Base-by-base conservation (phyloP, 495 filamentous ascomycete species). In the Schizothecium vesticola region DNA sequence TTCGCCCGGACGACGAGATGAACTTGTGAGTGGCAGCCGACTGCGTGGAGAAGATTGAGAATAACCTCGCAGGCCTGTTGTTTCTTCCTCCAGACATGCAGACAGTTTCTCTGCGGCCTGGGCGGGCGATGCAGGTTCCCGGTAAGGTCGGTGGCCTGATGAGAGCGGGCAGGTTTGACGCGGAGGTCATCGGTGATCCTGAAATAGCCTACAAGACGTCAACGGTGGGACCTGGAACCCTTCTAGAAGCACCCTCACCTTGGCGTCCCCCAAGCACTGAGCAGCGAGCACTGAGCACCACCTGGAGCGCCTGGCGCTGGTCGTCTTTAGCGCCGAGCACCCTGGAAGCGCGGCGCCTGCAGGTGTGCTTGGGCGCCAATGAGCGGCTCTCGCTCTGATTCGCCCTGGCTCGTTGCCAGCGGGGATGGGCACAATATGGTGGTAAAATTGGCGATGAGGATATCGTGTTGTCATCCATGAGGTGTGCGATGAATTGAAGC, bases 1-100 rank as follows among this genome's bases (percentile, higher is more conserved):
- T 59, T 69, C 67, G 67, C 67, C 61, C 22, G 25, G n/a, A 25
- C 59, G 28, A 36, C 25, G 21, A 21, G 58, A 26, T 59, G 58
- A 59, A 24, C 12, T 28, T 23, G 23, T 59, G 36, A 1, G 16
- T 51, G 19, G 43, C 16, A 51, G 43, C 19, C 43, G 43, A 7
- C 43, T 19, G 43, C 43, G 43, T 51, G 0, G n/a, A 51, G 36
- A n/a, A 51, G 43, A n/a, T 16, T 8, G 43, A 51, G 16, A 51
- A 51, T 8, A 8, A 19, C 43, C 19, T n/a, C 19, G 43, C 19
- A n/a, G 16, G 19, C n/a, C 24, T 26, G 22, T 21, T 16, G 26
- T 61, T 16, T 21, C 9, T 26, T 61, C 13, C 26, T 61, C 19
- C 19, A 8, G 43, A n/a, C 43, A 51, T 51, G 43, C 43, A 51